phyloP scores from a whole-genome alignment of 768 basidiomycete species.

The Lactifluus volemus region DNA sequence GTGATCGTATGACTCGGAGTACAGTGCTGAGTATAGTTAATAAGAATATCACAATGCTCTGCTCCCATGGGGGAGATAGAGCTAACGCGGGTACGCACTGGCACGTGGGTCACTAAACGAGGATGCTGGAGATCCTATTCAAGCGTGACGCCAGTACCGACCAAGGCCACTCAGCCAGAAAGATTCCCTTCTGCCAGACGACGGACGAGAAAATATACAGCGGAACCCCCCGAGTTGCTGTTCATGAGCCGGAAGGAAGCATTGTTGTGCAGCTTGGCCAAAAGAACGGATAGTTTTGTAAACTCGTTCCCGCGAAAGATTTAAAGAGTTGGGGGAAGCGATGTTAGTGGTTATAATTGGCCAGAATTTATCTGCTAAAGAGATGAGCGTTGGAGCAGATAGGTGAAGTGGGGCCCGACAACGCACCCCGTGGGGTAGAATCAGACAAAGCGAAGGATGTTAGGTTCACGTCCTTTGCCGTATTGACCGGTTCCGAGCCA shows the following conservation, averaged over 20 bases:
- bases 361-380: background rate
- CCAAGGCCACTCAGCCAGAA: slow-evolving; percentile 13
- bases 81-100: too few species aligned
- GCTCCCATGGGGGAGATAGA: too few species aligned
- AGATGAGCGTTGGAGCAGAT: background rate
- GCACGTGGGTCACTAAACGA: background rate
- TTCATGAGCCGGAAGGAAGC: slow-evolving; percentile 6
- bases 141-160: slow-evolving; percentile 11
- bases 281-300: slow-evolving; percentile 9
- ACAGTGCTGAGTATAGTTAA: background rate
- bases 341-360: slow-evolving; percentile 9
- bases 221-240: background rate
- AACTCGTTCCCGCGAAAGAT: slow-evolving; percentile 6
- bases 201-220: slow-evolving; percentile 11
- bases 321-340: slow-evolving; percentile 13
- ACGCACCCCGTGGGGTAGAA: slow-evolving; percentile 9
- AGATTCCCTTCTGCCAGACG: slow-evolving; percentile 11
- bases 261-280: slow-evolving; percentile 14
- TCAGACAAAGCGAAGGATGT: slow-evolving; percentile 29
- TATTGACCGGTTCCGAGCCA: slow-evolving; percentile 41
- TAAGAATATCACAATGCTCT: background rate
- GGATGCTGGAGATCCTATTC: background rate
- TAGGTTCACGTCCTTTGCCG: slow-evolving; percentile 24
- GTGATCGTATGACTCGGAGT: background rate
- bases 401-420: background rate